Conservation (phyloP, 1,284 basidiomycete species). For the Malassezia cuniculi region DNA sequence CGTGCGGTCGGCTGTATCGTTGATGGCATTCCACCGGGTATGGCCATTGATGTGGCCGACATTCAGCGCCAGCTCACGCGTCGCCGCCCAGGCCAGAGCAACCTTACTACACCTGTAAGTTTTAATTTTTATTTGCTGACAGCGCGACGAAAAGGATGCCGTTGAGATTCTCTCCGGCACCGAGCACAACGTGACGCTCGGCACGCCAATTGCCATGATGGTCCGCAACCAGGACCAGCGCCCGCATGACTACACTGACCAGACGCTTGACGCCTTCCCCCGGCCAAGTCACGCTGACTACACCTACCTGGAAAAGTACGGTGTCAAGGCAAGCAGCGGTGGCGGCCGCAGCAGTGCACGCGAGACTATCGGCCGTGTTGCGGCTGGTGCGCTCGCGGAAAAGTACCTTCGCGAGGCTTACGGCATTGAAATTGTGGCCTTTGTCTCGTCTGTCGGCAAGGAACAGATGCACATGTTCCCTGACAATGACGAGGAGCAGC, state of each 20-base stretch:
- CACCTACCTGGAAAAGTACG: slow-evolving; percentile 96
- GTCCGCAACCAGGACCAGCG: slow-evolving; percentile 97
- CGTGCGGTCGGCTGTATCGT: slow-evolving; percentile 93
- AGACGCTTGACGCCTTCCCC: slow-evolving; percentile 83
- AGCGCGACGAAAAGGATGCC: slow-evolving; percentile 81
- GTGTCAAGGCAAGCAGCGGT: slow-evolving; percentile 88
- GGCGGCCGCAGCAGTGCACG: slow-evolving; percentile 87
- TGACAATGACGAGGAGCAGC: slow-evolving; percentile 55
- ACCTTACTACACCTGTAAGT: slow-evolving; percentile 69
- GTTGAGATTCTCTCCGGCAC: slow-evolving; percentile 88
- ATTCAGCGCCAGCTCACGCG: slow-evolving; percentile 85
- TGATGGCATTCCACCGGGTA: slow-evolving; percentile 87
- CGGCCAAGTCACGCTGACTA: slow-evolving; percentile 95
- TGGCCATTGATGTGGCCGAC: slow-evolving; percentile 66
- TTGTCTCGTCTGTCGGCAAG: slow-evolving; percentile 90
- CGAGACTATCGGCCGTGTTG: slow-evolving; percentile 94
- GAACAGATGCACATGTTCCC: slow-evolving; percentile 55
- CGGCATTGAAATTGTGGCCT: slow-evolving; percentile 89
- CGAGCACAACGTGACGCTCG: slow-evolving; percentile 86
- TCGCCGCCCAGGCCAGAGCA: slow-evolving; percentile 84
- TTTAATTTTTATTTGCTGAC: not conserved
- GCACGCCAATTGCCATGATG: slow-evolving; percentile 87
- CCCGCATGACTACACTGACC: slow-evolving; percentile 85
- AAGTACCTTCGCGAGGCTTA: slow-evolving; percentile 78
- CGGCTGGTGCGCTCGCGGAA: slow-evolving; percentile 94